phyloP scores from a whole-genome alignment of 2,329 filamentous ascomycete genomes.

The Hypoxylon sp. region DNA sequence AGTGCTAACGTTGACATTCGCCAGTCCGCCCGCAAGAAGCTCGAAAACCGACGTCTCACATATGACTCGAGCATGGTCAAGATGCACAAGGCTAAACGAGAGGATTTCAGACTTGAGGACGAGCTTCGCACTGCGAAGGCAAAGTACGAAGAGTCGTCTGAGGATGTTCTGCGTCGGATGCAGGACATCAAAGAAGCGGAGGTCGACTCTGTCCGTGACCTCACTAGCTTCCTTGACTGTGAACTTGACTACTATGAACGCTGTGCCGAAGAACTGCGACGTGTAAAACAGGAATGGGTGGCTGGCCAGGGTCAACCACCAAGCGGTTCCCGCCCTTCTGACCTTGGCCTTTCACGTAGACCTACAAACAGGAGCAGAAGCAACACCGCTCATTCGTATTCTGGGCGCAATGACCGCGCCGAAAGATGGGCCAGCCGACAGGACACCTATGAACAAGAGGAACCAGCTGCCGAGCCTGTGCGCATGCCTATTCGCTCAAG shows the following conservation, averaged over 20 bases:
- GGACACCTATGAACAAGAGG: slow-evolving; percentile 53
- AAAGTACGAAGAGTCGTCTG: slow-evolving; percentile 95
- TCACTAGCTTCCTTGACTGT: slow-evolving; percentile 85
- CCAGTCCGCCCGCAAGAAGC: slow-evolving; percentile 85
- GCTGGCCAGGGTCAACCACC: slow-evolving; percentile 43
- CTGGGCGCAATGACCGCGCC: slow-evolving; percentile 56
- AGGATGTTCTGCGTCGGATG: slow-evolving; percentile 93
- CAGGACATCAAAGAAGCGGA: slow-evolving; percentile 96
- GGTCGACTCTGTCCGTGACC: slow-evolving; percentile 81
- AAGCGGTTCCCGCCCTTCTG: slow-evolving; percentile 43
- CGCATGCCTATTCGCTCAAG: slow-evolving; percentile 61
- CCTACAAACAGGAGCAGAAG: slow-evolving; percentile 57
- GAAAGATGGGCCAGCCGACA: slow-evolving; percentile 50
- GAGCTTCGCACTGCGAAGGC: slow-evolving; percentile 90
- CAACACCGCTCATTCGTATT: slow-evolving; percentile 62
- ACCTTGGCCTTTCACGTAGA: slow-evolving; percentile 45
- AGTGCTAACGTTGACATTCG: slow-evolving; percentile 31
- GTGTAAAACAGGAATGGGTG: slow-evolving; percentile 62
- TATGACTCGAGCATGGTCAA: slow-evolving; percentile 92
- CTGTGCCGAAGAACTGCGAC: slow-evolving; percentile 83
- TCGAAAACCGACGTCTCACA: slow-evolving; percentile 87
- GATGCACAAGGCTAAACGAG: slow-evolving; percentile 92
- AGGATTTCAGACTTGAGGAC: slow-evolving; percentile 93
- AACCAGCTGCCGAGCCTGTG: slow-evolving; percentile 54
- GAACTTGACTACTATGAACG: slow-evolving; percentile 93